These are phyloP conservation scores for Nitzschia sp. DNA, from an alignment of 108 stramenopile species.

Conservation along the genomic window DNA sequence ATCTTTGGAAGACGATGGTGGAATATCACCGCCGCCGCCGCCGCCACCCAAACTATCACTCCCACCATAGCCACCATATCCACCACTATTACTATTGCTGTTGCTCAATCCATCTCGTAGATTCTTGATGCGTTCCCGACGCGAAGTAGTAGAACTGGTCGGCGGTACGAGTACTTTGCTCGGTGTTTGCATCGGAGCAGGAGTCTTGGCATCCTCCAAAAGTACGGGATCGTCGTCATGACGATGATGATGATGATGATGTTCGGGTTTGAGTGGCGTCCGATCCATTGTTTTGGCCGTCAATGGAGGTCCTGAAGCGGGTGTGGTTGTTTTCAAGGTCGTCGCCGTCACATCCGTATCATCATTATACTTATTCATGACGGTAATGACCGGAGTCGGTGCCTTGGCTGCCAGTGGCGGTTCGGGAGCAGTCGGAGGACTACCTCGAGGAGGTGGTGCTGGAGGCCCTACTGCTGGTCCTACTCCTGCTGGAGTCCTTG, in stretches of 20 bases:
- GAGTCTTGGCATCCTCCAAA: slow-evolving; percentile 12
- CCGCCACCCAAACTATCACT: no score
- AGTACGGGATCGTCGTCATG: no score
- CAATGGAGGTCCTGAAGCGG: background rate
- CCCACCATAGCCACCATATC: no score
- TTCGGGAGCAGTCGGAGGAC: background rate
- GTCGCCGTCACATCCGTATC: background rate
- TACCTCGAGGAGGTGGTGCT: background rate
- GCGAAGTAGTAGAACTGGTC: slow-evolving; percentile 3
- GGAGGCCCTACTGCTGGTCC: background rate
- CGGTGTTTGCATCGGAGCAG: slow-evolving; percentile 3
- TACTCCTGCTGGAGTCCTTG: background rate
- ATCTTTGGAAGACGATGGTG: slow-evolving; percentile 9
- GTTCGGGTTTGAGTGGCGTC: no score
- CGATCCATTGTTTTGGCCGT: slow-evolving; percentile 7
- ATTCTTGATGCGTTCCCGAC: slow-evolving; percentile 10
- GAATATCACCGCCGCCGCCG: no score
- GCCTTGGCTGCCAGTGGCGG: background rate
- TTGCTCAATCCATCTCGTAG: slow-evolving; percentile 20
- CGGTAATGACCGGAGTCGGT: background rate
- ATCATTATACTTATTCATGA: no score
- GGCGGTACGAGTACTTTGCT: no score
- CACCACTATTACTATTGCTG: no score
- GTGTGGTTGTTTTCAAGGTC: background rate
- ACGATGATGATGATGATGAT: no score